phyloP scores from a whole-genome alignment of 1,139 yeast genomes.

The Hemisphaericaspora lyxosophila region DNA sequence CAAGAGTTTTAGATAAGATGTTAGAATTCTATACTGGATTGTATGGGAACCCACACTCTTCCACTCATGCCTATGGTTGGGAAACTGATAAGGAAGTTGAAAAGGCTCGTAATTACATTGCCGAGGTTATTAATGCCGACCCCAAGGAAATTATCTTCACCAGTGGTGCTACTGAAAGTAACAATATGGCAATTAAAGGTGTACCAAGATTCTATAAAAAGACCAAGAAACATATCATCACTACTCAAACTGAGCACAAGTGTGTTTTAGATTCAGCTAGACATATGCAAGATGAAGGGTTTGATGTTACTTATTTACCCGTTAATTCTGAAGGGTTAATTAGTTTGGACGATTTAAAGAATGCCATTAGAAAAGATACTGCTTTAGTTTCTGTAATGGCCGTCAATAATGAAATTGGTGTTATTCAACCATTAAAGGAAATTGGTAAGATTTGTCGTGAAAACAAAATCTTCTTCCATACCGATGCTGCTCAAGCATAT shows the following conservation, averaged over 20 bases:
- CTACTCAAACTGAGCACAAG: constrained; percentile 96
- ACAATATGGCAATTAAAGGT: constrained; percentile 93
- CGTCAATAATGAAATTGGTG: constrained; percentile 97
- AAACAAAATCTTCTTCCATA: constrained; percentile 90
- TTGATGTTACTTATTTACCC: constrained; percentile 89
- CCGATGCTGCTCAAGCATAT: constrained; percentile 98
- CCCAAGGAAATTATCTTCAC: constrained; percentile 96
- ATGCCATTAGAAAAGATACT: constrained; percentile 88
- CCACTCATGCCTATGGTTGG: constrained; percentile 99
- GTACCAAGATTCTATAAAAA: constrained; percentile 89
- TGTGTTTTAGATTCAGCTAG: constrained; percentile 96
- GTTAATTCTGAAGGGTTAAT: constrained; percentile 82
- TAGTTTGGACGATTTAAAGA: constrained; percentile 71
- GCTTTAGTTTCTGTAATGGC: constrained; percentile 94
- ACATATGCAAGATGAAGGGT: constrained; percentile 93
- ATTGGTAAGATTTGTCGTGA: constrained; percentile 86
- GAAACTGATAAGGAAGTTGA: constrained; percentile 94
- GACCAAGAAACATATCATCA: constrained; percentile 89
- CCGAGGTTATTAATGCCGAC: constrained; percentile 84
- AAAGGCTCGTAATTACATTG: constrained; percentile 77
- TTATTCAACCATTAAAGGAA: constrained; percentile 91
- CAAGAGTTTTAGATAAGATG: constrained; percentile 94
- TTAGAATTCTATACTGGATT: constrained; percentile 87
- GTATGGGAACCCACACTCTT: constrained; percentile 96
- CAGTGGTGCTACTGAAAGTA: constrained; percentile 96